Evolutionary conservation across 164 flowering plant species (phyloP), one percentile per base, ranked within the genome.

Genomic region (Umbilicus rupestris): DNA sequence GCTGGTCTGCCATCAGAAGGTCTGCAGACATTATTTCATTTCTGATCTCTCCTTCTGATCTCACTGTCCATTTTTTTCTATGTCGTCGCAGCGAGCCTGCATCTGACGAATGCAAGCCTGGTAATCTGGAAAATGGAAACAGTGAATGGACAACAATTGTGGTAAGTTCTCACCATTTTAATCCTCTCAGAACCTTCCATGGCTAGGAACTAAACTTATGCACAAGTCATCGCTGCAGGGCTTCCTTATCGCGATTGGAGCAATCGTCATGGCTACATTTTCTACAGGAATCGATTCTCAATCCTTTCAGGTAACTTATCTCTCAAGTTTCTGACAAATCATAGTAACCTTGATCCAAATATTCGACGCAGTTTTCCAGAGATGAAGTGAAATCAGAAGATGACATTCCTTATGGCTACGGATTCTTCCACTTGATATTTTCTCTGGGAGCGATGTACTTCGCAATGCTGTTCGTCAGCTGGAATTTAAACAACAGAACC

Each of bases 1-100:
- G 97, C 68, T 93, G 98, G 98, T 84, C 86, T 75, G 96, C 98
- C 57, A 82, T 93, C 62, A 79, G 90, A 82, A 93, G 98, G 97
- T 86, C 49, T 69, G 72, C 64, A 39, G 59, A 5, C 12, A 35
- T 17, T n/a, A n/a, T n/a, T n/a, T n/a, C n/a, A n/a, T n/a, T n/a
- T n/a, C n/a, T n/a, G n/a, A n/a, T n/a, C n/a, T n/a, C n/a, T 3
- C 20, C 58, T 3, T 24, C 41, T 44, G 14, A 1, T 24, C 37
- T 47, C 24, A 9, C n/a, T 9, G n/a, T 39, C n/a, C 7, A 8
- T 63, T 1, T 15, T 3, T 41, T 41, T 39, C 3, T 26, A 19
- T 35, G 42, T 37, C 45, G 39, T 73, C 69, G 20, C 90, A 92
- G 98, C 78, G 96, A 92, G 79, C 98, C 98, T 42, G 77, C 77